These are phyloP conservation scores for Artemisia argyi DNA, from an alignment of 129 eudicot species.

Conservation along the genomic window DNA sequence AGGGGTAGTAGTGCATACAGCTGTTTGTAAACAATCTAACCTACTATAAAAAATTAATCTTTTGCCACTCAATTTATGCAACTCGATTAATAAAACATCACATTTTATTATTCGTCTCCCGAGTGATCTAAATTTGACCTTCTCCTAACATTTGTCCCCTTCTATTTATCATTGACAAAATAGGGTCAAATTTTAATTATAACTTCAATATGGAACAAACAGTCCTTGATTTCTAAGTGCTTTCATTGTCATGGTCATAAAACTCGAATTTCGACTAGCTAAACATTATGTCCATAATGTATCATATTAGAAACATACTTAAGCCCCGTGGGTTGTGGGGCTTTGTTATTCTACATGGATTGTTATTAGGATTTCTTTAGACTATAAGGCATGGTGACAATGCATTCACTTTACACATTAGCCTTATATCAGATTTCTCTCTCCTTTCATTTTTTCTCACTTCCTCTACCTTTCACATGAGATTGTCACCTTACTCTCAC, in stretches of 20 bases:
- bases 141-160: constrained; percentile 25
- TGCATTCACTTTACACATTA: too few relatives aligned
- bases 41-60: background rate
- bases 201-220: background rate
- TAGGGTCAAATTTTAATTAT: constrained; percentile 4
- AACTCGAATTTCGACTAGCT: background rate
- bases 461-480: too few relatives aligned
- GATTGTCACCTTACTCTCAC: too few relatives aligned
- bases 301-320: too few relatives aligned
- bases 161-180: constrained; percentile 7
- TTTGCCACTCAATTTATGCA: background rate
- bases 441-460: too few relatives aligned
- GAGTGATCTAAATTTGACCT: constrained; percentile 16
- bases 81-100: background rate
- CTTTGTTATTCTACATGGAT: background rate
- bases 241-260: constrained; percentile 8
- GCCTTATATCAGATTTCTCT: too few relatives aligned
- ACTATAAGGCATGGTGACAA: too few relatives aligned
- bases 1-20: background rate
- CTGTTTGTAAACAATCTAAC: constrained; percentile 10
- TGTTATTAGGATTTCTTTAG: background rate
- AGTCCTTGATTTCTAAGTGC: background rate
- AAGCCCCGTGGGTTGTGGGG: too few relatives aligned
- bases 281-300: background rate
- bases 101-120: constrained; percentile 7